Conservation (phyloP, 441 rosid species). For the Aquilaria agallochum region DNA sequence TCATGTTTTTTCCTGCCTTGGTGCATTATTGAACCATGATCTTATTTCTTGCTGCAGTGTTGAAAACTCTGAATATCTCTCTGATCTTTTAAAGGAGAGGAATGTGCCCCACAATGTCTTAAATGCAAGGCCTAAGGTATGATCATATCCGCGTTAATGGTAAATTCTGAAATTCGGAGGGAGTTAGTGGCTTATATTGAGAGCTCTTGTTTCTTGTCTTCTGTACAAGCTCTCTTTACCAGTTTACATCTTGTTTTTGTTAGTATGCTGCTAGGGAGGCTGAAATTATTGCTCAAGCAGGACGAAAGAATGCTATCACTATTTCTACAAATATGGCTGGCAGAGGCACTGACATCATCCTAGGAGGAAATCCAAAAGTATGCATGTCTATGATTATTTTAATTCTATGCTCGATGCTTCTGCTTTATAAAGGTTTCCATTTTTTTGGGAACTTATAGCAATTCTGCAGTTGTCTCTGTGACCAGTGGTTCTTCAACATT, state of each 20-base stretch:
- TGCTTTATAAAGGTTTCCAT: background rate
- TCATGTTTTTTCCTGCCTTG: too few relatives aligned
- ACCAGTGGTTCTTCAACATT: too few relatives aligned
- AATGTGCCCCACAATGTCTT: constrained; percentile 89
- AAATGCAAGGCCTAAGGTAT: constrained; percentile 96
- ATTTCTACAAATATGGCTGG: constrained; percentile 99
- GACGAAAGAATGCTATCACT: constrained; percentile 87
- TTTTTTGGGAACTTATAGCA: too few relatives aligned
- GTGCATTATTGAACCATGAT: background rate
- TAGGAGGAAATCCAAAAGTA: constrained; percentile 97
- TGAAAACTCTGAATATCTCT: constrained; percentile 88
- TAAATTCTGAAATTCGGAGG: constrained; percentile 1
- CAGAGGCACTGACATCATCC: constrained; percentile 94
- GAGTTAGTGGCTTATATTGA: too few relatives aligned
- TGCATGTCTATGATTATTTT: constrained; percentile 14
- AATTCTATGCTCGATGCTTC: background rate
- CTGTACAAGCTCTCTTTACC: constrained; percentile 12
- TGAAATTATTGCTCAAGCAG: constrained; percentile 92
- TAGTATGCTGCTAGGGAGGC: constrained; percentile 99
- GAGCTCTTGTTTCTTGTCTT: background rate
- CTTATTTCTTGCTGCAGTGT: constrained; percentile 59
- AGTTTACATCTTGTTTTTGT: constrained; percentile 10
- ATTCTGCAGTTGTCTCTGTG: too few relatives aligned
- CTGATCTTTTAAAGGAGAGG: constrained; percentile 81
- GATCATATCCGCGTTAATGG: constrained; percentile 13